Base-by-base conservation (phyloP, 306 rosid genomes). In the Herpetospermum pedunculosum region DNA sequence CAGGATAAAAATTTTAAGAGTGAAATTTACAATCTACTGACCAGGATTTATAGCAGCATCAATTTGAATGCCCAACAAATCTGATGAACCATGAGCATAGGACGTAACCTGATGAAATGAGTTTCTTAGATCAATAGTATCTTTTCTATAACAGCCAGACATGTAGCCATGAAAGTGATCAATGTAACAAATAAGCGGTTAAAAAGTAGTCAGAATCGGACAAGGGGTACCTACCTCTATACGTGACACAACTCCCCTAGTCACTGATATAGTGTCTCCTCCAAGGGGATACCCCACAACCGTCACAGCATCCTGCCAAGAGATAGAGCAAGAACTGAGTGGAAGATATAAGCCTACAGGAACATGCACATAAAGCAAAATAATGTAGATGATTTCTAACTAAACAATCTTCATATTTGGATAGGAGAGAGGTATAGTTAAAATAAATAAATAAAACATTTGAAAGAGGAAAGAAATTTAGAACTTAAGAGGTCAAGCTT, bases 11-110 rank as follows among this genome's bases (percentile, higher is more conserved):
- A 12, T n/a, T 37, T 48, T 3, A 43, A 25, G 35, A 19, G n/a
- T 23, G 21, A 67, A 47, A 49, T 9, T 18, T 48, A 40, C 54
- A 77, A 58, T 62, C 38, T 75, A 85, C 96, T 79, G 43, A 94
- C 99, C 99, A 74, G 99, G 97, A 82, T 94, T 94, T 85, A 94
- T 89, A 74, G 99, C 99, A 21, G 99, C 99, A 76, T 94, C 99
- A 76, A 94, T 94, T 83, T 91, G 99, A 85, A 94, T 94, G 55
- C 99, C 97, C 84, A 94, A 83, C 83, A 94, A 84, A 74, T 94
- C 99, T 80, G 97, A 89, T 23, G 97, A 91, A 32, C 99, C 99
- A 78, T 89, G 97, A 59, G 97, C 97, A 85, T 94, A 94, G 76
- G 97, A 91, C 6, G 97, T 91, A 71, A 94, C 99, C 99, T 94